phyloP scores from a whole-genome alignment of 2,329 filamentous ascomycete species.

The Pseudogymnoascus sp. region DNA sequence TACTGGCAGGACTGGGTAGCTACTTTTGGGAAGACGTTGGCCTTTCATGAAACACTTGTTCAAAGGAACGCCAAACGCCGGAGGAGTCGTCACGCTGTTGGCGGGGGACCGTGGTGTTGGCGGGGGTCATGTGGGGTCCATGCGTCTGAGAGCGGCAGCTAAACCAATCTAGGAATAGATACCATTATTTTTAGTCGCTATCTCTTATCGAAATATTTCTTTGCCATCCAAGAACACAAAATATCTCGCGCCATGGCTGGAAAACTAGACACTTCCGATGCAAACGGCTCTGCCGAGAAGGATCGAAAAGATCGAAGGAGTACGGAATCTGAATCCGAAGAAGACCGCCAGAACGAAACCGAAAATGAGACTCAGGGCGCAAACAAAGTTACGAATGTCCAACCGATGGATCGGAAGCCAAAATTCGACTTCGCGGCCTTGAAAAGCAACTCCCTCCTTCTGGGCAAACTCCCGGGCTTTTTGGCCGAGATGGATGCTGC shows the following conservation, averaged over 20 bases:
- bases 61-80: constrained; percentile 7
- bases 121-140: constrained; percentile 5
- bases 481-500: constrained; percentile 17
- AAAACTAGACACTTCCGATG: neutral
- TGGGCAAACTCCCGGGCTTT: constrained; percentile 13
- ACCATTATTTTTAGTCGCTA: constrained; percentile 5
- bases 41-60: neutral
- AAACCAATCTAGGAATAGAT: neutral
- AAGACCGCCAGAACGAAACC: neutral
- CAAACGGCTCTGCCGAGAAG: neutral
- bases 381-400: constrained; percentile 14
- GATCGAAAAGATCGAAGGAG: neutral
- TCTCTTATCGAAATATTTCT: constrained; percentile 8
- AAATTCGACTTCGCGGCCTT: constrained; percentile 11
- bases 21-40: constrained; percentile 2
- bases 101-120: neutral
- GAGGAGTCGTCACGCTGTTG: constrained; percentile 2
- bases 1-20: neutral
- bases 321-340: neutral
- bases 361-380: neutral
- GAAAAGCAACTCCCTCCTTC: constrained; percentile 5
- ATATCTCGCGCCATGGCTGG: neutral
- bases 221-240: constrained; percentile 1
- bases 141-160: constrained; percentile 4
- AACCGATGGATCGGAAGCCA: constrained; percentile 16